Evolutionary conservation across 1,284 basidiomycete species (phyloP).

Genomic region (Grifola frondosa): DNA sequence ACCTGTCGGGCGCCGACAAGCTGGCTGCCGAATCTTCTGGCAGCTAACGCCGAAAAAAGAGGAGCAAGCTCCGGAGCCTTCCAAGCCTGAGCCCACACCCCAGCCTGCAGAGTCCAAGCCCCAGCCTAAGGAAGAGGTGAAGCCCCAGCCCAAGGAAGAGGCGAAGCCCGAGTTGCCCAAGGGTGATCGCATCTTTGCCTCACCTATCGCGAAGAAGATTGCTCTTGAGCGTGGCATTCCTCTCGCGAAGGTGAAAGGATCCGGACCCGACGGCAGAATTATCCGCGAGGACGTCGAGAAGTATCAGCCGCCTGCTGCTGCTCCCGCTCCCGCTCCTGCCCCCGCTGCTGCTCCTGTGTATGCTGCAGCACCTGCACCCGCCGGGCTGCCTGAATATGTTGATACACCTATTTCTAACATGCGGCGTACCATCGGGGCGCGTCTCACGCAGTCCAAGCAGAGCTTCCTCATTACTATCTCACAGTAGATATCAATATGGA

Average conservation of each 20-base stretch:
- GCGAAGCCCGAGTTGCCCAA: constrained; percentile 56
- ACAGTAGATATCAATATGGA: constrained; percentile 97
- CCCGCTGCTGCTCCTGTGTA: constrained; percentile 42
- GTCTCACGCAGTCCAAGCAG: constrained; percentile 92
- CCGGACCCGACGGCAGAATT: constrained; percentile 94
- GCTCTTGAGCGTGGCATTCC: constrained; percentile 95
- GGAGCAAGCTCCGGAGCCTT: constrained; percentile 41
- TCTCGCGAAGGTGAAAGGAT: constrained; percentile 87
- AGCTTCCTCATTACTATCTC: constrained; percentile 97
- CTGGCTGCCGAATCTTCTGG: constrained; percentile 65
- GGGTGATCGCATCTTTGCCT: constrained; percentile 88
- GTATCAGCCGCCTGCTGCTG: constrained; percentile 62
- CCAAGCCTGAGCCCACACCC: constrained; percentile 37
- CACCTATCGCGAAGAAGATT: constrained; percentile 95
- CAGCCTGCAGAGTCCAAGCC: constrained; percentile 17
- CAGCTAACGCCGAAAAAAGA: constrained; percentile 35
- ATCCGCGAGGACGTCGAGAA: constrained; percentile 92
- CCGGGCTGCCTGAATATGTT: constrained; percentile 69
- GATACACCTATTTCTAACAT: constrained; percentile 95
- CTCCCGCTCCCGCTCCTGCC: too few species aligned
- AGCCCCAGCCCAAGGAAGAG: constrained; percentile 31
- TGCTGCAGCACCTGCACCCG: constrained; percentile 39
- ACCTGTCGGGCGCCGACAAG: constrained; percentile 79
- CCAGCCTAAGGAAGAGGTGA: constrained; percentile 12
- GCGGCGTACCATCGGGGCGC: constrained; percentile 89